Percentiles rank a stretch among this genome's conserved stretches.
These are phyloP conservation scores for Barnettozyma populi DNA, from an alignment of 805 yeast genomes.

Conservation along the genomic window DNA sequence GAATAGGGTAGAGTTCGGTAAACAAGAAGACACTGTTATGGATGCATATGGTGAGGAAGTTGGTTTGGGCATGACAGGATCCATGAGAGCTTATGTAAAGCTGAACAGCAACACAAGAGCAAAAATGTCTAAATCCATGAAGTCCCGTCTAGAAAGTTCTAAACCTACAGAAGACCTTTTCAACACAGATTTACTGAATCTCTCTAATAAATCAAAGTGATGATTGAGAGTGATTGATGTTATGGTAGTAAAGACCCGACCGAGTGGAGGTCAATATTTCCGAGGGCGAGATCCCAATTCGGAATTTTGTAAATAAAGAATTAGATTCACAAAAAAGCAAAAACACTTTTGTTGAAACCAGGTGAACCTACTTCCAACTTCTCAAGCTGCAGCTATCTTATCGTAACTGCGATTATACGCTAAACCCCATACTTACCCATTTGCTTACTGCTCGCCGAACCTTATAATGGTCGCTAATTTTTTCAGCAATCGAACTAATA, in stretches of 20 bases:
- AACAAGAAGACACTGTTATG: slow-evolving; percentile 53
- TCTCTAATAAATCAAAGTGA: slow-evolving; percentile 2
- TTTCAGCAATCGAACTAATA: slow-evolving; percentile 19
- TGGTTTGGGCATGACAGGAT: slow-evolving; percentile 65
- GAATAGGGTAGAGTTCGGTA: slow-evolving; percentile 79
- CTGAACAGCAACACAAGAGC: slow-evolving; percentile 46
- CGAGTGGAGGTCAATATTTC: neutral
- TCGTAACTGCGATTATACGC: neutral
- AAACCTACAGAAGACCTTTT: slow-evolving; percentile 15
- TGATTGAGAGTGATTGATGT: neutral
- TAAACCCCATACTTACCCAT: neutral
- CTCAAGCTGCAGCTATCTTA: neutral
- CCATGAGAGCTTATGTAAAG: slow-evolving; percentile 22
- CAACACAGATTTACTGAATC: slow-evolving; percentile 18
- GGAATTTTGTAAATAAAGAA: slow-evolving; percentile 22
- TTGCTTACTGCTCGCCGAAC: neutral
- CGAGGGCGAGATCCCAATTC: slow-evolving; percentile 9
- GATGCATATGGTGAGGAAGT: slow-evolving; percentile 76
- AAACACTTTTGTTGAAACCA: neutral
- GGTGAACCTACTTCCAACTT: neutral
- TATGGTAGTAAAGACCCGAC: neutral
- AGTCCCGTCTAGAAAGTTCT: slow-evolving; percentile 34
- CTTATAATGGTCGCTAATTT: slow-evolving; percentile 25
- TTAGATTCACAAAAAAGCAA: slow-evolving; percentile 11
- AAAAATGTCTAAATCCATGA: slow-evolving; percentile 57